Evolutionary conservation across 2,329 filamentous ascomycete species (phyloP), one percentile per base, ranked within the genome.

Genomic region (Diaporthe aspalathi): DNA sequence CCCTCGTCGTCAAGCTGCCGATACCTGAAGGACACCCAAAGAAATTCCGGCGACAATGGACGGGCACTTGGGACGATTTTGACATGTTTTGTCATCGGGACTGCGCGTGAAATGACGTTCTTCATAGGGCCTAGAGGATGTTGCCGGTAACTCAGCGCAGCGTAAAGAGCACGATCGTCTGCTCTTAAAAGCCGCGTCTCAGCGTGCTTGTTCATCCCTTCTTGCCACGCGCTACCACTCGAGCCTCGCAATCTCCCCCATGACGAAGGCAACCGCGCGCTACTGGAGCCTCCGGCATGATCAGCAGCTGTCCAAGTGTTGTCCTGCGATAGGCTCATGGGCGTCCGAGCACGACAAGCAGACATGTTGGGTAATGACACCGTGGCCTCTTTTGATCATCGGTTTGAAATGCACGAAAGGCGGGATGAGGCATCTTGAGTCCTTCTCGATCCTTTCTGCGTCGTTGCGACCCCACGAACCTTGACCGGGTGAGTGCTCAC

Each of bases 251-350:
- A 22, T 38, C 12, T 38, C 14, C 17, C 29, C 8, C 60, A 22
- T 65, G 20, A 38, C 5, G 14, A 65, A 24, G 60, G 60, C n/a
- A 38, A 38, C 14, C 16, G 29, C 29, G 43, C 27, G 29, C 29
- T 6, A 8, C 24, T 16, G 43, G 24, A 35, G 29, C 43, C 49
- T 35, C 60, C 60, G 60, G 45, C 60, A 50, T 65, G 60, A 65
- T 65, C 60, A 50, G 45, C 60, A 49, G n/a, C 45, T 38, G 60
- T 35, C 60, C 47, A 50, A 50, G 50, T 45, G 20, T 22, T 65
- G 27, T 65, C 45, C 38, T n/a, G 43, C 45, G 43, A 50, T 65
- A 50, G 43, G 60, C 43, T 63, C 17, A 27, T 63, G 43, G 22
- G 43, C 27, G 27, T 17, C 43, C 38, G 60, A 63, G 60, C 60